These are phyloP conservation scores for Selaginella moellendorffii DNA, from an alignment of 75 land plant species.

Conservation along the genomic window DNA sequence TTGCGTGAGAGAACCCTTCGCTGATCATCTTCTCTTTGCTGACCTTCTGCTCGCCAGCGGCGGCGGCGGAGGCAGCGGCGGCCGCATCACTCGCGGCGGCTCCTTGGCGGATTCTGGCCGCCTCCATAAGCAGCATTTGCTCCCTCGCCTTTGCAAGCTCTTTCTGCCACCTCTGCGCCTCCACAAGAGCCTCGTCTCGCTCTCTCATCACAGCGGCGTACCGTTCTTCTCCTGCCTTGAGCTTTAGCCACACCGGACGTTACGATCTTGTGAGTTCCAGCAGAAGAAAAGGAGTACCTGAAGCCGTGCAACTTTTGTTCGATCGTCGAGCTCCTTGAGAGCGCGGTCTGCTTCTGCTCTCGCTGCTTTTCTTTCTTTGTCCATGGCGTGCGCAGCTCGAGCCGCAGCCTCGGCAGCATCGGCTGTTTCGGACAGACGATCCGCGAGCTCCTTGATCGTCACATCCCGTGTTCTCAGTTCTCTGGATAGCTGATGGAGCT, in stretches of 20 bases:
- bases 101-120: constrained; percentile 56
- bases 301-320: not conserved
- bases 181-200: constrained; percentile 59
- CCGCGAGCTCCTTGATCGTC: constrained; percentile 87
- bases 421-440: constrained; percentile 86
- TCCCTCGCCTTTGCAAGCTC: constrained; percentile 94
- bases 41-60: no score
- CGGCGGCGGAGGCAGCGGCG: constrained; percentile 44
- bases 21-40: not conserved
- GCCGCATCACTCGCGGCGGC: constrained; percentile 42
- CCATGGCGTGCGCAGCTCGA: constrained; percentile 71
- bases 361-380: constrained; percentile 56
- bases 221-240: constrained; percentile 34
- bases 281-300: constrained; percentile 18
- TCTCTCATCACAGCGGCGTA: constrained; percentile 42
- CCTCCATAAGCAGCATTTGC: constrained; percentile 62
- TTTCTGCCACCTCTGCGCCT: constrained; percentile 74
- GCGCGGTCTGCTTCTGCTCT: constrained; percentile 51
- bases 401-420: constrained; percentile 97
- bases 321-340: constrained; percentile 40
- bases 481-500: constrained; percentile 63
- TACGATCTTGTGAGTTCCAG: not conserved
- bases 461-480: constrained; percentile 78
- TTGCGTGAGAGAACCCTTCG: no score
- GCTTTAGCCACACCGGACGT: constrained; percentile 5